A percentile compares a stretch with the other conserved stretches of the same genome.
Conservation (phyloP, 306 rosid genomes). For the Datisca glomerata region DNA sequence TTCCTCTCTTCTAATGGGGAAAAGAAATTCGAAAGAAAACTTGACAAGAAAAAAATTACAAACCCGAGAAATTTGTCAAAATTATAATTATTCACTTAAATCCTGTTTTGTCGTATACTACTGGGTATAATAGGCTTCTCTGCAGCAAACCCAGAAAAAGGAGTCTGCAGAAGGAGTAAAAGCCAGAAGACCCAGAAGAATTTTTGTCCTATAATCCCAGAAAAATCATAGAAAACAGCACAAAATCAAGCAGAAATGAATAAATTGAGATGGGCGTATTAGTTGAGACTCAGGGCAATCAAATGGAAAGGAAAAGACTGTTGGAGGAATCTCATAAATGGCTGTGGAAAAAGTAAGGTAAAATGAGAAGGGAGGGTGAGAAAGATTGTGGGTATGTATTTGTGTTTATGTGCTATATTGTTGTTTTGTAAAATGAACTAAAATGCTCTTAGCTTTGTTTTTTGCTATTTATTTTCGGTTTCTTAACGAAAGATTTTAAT, state of each 20-base stretch:
- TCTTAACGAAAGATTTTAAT: too few relatives aligned
- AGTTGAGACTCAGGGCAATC: constrained; percentile 42
- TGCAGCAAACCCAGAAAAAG: constrained; percentile 42
- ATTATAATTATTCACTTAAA: constrained; percentile 25
- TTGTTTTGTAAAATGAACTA: too few relatives aligned
- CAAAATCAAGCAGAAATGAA: constrained; percentile 34
- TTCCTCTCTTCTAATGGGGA: constrained; percentile 21
- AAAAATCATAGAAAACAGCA: constrained; percentile 27
- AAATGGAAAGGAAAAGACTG: constrained; percentile 68
- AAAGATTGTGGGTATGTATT: constrained; percentile 17
- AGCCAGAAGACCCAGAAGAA: constrained; percentile 62
- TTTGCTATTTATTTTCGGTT: too few relatives aligned
- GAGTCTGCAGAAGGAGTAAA: constrained; percentile 44
- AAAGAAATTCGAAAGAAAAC: constrained; percentile 25
- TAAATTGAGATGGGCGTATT: constrained; percentile 40
- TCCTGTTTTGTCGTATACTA: constrained; percentile 23
- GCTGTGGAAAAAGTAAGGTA: constrained; percentile 61
- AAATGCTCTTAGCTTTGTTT: too few relatives aligned
- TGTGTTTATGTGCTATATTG: constrained; percentile 41
- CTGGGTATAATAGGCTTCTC: constrained; percentile 34
- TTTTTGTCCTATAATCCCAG: constrained; percentile 27
- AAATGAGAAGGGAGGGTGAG: constrained; percentile 37
- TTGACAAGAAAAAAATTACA: constrained; percentile 19
- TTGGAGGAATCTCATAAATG: constrained; percentile 75
- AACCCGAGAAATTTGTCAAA: constrained; percentile 16